Evolutionary conservation across 2,329 filamentous ascomycete species (phyloP).

Genomic region (Trichoderma afroharzianum): DNA sequence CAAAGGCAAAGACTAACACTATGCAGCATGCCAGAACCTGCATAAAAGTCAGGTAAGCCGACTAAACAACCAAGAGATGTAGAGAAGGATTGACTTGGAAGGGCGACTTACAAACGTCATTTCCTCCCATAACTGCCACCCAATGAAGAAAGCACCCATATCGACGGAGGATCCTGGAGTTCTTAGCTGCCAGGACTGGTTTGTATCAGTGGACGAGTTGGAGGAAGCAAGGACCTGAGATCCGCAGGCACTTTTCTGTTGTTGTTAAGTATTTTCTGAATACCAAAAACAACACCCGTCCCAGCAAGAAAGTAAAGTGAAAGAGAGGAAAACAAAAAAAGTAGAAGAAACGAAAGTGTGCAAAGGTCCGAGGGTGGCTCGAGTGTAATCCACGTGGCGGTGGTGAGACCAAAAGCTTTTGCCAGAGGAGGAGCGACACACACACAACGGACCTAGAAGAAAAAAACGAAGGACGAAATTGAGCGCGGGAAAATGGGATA

Average conservation of each 20-base stretch:
- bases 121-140: slow-evolving; percentile 82
- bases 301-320: neutral
- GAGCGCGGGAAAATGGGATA: neutral
- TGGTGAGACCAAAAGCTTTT: neutral
- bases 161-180: neutral
- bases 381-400: slow-evolving; percentile 16
- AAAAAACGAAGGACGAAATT: neutral
- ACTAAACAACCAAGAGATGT: neutral
- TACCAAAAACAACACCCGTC: neutral
- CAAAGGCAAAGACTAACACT: slow-evolving; percentile 63
- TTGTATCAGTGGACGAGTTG: neutral
- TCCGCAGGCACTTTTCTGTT: neutral
- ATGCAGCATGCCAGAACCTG: slow-evolving; percentile 73
- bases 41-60: neutral
- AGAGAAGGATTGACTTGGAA: neutral
- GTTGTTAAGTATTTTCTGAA: neutral
- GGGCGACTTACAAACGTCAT: slow-evolving; percentile 73
- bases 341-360: neutral
- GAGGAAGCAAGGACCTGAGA: neutral
- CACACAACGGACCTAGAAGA: neutral
- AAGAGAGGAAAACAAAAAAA: neutral
- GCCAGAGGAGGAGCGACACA: slow-evolving; percentile 12
- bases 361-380: slow-evolving; percentile 9
- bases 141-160: slow-evolving; percentile 55
- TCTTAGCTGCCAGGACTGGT: neutral